Base-by-base conservation (phyloP, 371 early-diverging fungal genomes). In the Chytridium lagenaria region DNA sequence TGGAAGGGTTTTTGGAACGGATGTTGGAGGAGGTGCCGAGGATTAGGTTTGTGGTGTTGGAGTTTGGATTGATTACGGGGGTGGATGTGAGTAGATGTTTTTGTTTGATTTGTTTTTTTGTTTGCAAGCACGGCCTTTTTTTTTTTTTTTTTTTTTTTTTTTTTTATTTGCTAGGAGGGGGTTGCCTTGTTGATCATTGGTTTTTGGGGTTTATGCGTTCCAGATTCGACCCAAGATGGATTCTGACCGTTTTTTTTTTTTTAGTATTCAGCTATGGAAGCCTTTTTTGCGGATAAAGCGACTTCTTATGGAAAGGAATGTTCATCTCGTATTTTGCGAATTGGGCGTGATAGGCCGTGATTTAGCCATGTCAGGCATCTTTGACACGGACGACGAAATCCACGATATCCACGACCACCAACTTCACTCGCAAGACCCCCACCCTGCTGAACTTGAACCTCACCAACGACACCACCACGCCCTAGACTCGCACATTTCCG, bases 201-300 rank as follows among this genome's bases (percentile, higher is more conserved):
- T n/a, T n/a, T n/a, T n/a, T n/a, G n/a, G n/a, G n/a, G n/a, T n/a
- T n/a, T n/a, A n/a, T n/a, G n/a, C n/a, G n/a, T n/a, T n/a, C n/a
- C n/a, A n/a, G n/a, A n/a, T n/a, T n/a, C n/a, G n/a, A n/a, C n/a
- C n/a, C n/a, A n/a, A n/a, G n/a, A n/a, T 59, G 28, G 1, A 36
- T 23, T 2, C 7, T 57, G 19, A 49, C 2, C 19, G 26, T 49
- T 34, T 3, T 3, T 33, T 57, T 19, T 69, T 23, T 36, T 68
- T 36, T 23, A 75, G 75, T 97, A 95, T 73, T 93, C 93, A 71
- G 96, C 97, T 0, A 91, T 95, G 0, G 97, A 97, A 76, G 94
- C n/a, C 94, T 0, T 96, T 98, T 81, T 89, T 91, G n/a, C 89
- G 95, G 3, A 88, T 97, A 52, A 90, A 93, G 30, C 90, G 94